Base-by-base conservation (phyloP, 2,329 filamentous ascomycete genomes). In the Aspergillus fijiensis region DNA sequence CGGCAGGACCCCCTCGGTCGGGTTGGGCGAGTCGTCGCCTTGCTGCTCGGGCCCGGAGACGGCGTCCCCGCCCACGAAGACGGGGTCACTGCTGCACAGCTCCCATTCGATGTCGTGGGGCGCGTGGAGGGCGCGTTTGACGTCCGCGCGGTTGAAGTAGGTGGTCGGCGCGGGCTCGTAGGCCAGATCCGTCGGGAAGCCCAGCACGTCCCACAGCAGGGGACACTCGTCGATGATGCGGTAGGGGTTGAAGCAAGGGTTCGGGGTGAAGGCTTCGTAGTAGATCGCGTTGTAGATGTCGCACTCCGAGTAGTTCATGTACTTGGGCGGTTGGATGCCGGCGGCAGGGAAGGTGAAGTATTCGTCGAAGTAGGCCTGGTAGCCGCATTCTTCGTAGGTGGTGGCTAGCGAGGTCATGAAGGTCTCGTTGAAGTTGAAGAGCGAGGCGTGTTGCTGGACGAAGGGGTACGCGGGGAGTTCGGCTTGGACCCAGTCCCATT, bases 191-290 rank as follows among this genome's bases (percentile, higher is more conserved):
- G 68, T 71, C 2, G 89, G 87, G 74, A 89, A 88, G 16, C 86
- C 86, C 2, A 93, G 79, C 0, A 89, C 84, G 59, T 92, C 87
- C 82, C 85, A 91, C 1, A 85, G 78, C 2, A 87, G 65, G 0
- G 91, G 91, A 70, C 91, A 95, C 12, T 87, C 89, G 3, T 85
- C 87, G 2, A 85, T 85, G 14, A 94, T 84, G 51, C 89, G 85
- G 76, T 94, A 95, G 11, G 90, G 79, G 72, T 92, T 86, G 76
- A 89, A 96, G 79, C 91, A 95, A 0, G 91, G 91, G 76, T 95
- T 95, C 33, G 85, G 74, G 1, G 77, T 69, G 4, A 79, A 62
- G 7, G 83, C 82, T 29, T 85, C 87, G 0, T 79, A 65, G 66
- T 78, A 78, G 31, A 90, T 83, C 21, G 82, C 77, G 59, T 81